A percentile compares a stretch with the other conserved stretches of the same genome.
phyloP scores from a whole-genome alignment of 805 yeast genomes.

The Wickerhamiella kazuoi region DNA sequence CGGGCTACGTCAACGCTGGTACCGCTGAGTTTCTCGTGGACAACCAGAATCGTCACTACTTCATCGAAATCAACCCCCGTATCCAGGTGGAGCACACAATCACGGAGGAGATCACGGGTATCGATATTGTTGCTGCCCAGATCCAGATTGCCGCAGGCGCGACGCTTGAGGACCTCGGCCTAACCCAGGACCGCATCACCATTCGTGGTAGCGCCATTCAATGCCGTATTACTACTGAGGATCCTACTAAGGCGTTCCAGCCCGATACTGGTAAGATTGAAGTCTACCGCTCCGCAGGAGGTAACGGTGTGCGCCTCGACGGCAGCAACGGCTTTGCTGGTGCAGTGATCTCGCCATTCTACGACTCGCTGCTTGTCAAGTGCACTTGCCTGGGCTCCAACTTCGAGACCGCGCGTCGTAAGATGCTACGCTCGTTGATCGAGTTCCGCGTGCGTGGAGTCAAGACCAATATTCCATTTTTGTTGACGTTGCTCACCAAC shows the following conservation, averaged over 20 bases:
- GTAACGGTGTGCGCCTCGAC: slow-evolving; percentile 96
- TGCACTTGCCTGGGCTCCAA: slow-evolving; percentile 96
- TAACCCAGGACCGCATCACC: slow-evolving; percentile 85
- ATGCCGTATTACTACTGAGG: slow-evolving; percentile 98
- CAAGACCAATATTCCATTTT: slow-evolving; percentile 93
- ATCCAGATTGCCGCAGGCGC: slow-evolving; percentile 99
- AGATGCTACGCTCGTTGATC: slow-evolving; percentile 90
- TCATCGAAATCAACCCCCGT: slow-evolving; percentile 96
- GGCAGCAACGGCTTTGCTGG: slow-evolving; percentile 99
- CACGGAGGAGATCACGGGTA: slow-evolving; percentile 97
- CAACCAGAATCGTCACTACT: slow-evolving; percentile 81
- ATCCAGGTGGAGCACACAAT: slow-evolving; percentile 97
- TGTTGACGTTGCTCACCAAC: slow-evolving; percentile 78
- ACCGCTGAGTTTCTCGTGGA: slow-evolving; percentile 96
- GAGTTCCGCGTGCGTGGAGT: slow-evolving; percentile 99
- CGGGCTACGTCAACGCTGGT: slow-evolving; percentile 92
- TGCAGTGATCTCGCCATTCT: slow-evolving; percentile 88
- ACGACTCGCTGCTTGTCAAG: slow-evolving; percentile 95
- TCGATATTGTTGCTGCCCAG: slow-evolving; percentile 94
- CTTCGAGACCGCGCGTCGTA: slow-evolving; percentile 89
- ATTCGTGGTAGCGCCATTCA: slow-evolving; percentile 96
- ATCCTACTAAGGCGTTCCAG: slow-evolving; percentile 89
- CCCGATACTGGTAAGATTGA: slow-evolving; percentile 98
- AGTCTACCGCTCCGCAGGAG: slow-evolving; percentile 96
- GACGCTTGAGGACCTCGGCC: slow-evolving; percentile 72